Evolutionary conservation across 179 eudicot species (phyloP).

Genomic region (Beta lomatogona): DNA sequence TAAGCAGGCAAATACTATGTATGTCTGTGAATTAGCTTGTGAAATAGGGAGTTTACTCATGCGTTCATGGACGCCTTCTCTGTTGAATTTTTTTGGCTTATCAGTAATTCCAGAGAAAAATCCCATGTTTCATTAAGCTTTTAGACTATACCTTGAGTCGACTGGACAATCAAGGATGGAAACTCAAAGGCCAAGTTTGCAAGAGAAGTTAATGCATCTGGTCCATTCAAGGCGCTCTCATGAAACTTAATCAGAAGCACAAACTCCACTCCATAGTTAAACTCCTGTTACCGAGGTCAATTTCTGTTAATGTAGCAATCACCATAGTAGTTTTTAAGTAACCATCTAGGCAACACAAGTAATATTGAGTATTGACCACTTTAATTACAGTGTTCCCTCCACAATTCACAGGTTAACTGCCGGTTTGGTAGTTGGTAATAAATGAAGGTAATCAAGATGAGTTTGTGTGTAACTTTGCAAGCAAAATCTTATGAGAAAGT

Average conservation of each 20-base stretch:
- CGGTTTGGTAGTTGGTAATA: no score
- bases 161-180: slow-evolving; percentile 76
- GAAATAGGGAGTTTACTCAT: not conserved
- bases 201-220: slow-evolving; percentile 62
- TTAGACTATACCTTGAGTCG: slow-evolving; percentile 58
- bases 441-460: no score
- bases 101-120: not conserved
- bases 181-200: slow-evolving; percentile 52
- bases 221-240: slow-evolving; percentile 50
- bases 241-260: slow-evolving; percentile 59
- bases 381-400: not conserved
- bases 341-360: not conserved
- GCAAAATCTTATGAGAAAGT: no score
- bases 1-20: slow-evolving; percentile 2
- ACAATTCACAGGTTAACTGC: not conserved
- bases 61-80: not conserved
- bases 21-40: not conserved
- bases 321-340: not conserved
- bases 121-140: slow-evolving; percentile 1
- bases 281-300: slow-evolving; percentile 59
- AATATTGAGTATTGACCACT: not conserved
- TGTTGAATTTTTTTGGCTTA: not conserved
- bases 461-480: no score
- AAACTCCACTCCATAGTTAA: slow-evolving; percentile 76
- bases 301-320: slow-evolving; percentile 14